These are phyloP conservation scores for Russula emetica DNA, from an alignment of 768 basidiomycete species.

Conservation along the genomic window DNA sequence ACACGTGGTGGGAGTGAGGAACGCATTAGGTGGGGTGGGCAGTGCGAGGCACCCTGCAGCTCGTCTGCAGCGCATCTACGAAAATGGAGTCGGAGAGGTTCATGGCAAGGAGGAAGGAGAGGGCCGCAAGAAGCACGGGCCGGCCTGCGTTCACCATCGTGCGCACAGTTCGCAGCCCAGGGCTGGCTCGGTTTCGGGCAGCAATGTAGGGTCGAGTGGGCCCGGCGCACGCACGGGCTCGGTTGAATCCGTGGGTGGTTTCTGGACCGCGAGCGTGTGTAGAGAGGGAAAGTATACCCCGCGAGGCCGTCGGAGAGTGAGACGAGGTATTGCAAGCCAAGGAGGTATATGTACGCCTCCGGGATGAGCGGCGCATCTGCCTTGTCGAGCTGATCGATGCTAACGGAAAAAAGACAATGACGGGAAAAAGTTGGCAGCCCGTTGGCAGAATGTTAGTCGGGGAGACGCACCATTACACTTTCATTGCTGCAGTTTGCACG, in stretches of 20 bases:
- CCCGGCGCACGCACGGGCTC: conserved; percentile 66
- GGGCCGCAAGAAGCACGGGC: conserved; percentile 87
- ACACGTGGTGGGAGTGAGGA: conserved; percentile 92
- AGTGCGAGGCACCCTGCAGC: conserved; percentile 81
- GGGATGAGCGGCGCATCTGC: no score
- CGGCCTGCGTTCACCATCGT: conserved; percentile 84
- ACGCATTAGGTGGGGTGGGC: conserved; percentile 85
- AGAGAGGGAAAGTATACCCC: no score
- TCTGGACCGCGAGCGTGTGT: conserved; percentile 64
- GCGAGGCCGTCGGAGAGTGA: no score
- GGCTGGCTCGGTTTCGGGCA: conserved; percentile 52
- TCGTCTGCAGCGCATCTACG: conserved; percentile 74
- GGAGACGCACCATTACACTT: no score
- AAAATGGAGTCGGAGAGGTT: conserved; percentile 92
- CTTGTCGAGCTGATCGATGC: no score
- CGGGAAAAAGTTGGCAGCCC: no score
- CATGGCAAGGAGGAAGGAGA: conserved; percentile 85
- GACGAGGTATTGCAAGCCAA: no score
- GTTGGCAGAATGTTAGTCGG: no score
- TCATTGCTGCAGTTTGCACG: no score
- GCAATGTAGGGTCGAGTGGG: conserved; percentile 56
- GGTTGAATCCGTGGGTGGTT: conserved; percentile 56
- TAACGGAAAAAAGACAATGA: no score
- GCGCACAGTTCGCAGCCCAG: conserved; percentile 57
- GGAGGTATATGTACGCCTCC: no score